Conservation (phyloP, 139 green algal genomes). For the Chlorella ohadii region DNA sequence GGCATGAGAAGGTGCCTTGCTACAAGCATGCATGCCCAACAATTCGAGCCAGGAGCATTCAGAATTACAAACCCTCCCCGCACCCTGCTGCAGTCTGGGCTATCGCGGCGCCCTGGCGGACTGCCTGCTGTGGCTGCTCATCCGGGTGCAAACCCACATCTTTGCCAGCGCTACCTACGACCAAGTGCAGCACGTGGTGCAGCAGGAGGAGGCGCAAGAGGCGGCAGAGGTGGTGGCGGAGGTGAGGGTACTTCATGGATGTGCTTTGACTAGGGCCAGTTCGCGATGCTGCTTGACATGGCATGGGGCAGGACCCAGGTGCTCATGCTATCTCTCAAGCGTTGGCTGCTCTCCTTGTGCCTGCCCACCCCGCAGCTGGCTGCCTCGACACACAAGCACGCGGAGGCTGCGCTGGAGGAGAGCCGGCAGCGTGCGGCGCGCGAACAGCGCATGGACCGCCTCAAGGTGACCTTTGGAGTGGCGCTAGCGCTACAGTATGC, state of each 20-base stretch:
- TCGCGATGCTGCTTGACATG: too few species aligned
- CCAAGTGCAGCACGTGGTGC: constrained; percentile 41
- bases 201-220: neutral
- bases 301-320: too few species aligned
- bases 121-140: constrained; percentile 72
- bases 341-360: too few species aligned
- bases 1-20: too few species aligned
- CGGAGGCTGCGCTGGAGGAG: constrained; percentile 44
- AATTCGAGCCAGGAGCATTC: too few species aligned
- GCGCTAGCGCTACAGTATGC: too few species aligned
- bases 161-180: constrained; percentile 44
- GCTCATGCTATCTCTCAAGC: too few species aligned
- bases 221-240: neutral
- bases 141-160: constrained; percentile 64
- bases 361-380: constrained; percentile 1
- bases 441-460: constrained; percentile 51
- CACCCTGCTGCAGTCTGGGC: neutral
- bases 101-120: constrained; percentile 58
- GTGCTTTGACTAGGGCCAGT: too few species aligned
- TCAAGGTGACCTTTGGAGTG: constrained; percentile 61
- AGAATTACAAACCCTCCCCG: too few species aligned
- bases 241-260: too few species aligned
- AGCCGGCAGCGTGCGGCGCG: constrained; percentile 44
- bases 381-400: constrained; percentile 35
- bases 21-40: too few species aligned